Base-by-base conservation (phyloP, 2,329 filamentous ascomycete genomes). In the Eutypella sp. region DNA sequence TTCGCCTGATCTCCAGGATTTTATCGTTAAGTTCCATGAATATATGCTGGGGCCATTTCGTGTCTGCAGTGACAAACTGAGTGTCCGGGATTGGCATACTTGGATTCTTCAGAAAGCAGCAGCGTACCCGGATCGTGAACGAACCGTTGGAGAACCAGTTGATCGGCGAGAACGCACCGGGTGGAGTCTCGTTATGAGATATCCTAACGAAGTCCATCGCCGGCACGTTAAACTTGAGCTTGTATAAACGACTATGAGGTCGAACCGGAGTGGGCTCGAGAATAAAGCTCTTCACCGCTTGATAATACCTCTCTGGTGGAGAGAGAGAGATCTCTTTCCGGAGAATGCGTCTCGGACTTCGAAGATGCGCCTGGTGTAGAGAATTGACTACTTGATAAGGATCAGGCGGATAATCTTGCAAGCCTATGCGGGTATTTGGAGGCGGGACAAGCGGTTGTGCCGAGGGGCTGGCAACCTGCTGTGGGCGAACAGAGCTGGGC, bases 1-100 rank as follows among this genome's bases (percentile, higher is more conserved):
- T 89, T 23, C 85, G 78, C 34, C 85, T 78, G 9, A 81, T 62
- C 20, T 72, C 69, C 15, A 89, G 62, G 10, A 81, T 69, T 1
- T 66, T 59, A 0, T 65, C 71, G 55, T 96, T 95, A 49, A 95
- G 63, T 15, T 76, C 72, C 49, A 92, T 73, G 49, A 84, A 88
- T 0, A 89, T 72, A 42, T 79, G 76, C 29, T 76, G 71, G 0
- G 89, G 88, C 90, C 89, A 96, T 19, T 65, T 59, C 5, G 78
- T 85, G 27, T 85, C 78, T n/a, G 71, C 64, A 1, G 74, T 70
- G 5, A 77, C 71, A 89, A 89, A 95, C 1, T 70, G 64, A 7
- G 69, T 60, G 33, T 81, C 72, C 3, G 61, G 52, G 1, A 71
- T 50, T 40, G 61, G 62, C 9, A 54, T 55, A 15, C 56, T 46